These are phyloP conservation scores for Xylariaceae sp. DNA, from an alignment of 2,329 filamentous ascomycete genomes.

Conservation along the genomic window DNA sequence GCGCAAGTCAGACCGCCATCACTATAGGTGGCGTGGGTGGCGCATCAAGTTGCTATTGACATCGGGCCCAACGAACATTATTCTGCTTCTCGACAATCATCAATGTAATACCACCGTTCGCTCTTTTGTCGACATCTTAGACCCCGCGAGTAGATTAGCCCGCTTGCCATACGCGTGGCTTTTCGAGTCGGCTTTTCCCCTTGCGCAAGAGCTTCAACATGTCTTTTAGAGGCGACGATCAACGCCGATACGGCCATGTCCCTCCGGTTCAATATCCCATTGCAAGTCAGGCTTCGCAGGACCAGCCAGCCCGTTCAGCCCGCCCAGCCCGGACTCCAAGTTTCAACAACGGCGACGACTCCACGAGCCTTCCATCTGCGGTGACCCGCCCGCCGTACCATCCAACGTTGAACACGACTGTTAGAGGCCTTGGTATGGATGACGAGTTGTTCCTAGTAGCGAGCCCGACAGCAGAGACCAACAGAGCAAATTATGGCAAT, in stretches of 20 bases:
- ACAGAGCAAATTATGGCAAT: constrained; percentile 51
- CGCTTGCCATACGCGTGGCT: neutral
- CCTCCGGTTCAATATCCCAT: constrained; percentile 70
- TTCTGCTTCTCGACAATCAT: constrained; percentile 21
- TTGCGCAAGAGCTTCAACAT: constrained; percentile 46
- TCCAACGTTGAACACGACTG: constrained; percentile 41
- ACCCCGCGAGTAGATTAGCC: constrained; percentile 5
- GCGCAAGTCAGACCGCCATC: constrained; percentile 2
- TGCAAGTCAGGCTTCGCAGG: constrained; percentile 48
- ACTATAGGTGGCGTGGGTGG: constrained; percentile 21
- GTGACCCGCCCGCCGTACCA: constrained; percentile 41
- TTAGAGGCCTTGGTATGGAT: constrained; percentile 45
- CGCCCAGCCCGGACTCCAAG: constrained; percentile 66
- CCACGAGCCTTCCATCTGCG: constrained; percentile 55
- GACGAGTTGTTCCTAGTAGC: constrained; percentile 70
- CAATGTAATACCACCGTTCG: constrained; percentile 32
- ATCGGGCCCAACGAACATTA: constrained; percentile 25
- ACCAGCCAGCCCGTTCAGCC: constrained; percentile 47
- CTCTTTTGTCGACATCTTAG: constrained; percentile 10
- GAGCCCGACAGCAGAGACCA: constrained; percentile 50
- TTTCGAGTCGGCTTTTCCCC: neutral
- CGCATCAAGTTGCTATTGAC: constrained; percentile 29
- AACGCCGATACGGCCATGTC: constrained; percentile 70
- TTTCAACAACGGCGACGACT: constrained; percentile 80
- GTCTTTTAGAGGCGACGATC: constrained; percentile 69